Evolutionary conservation across 2,329 filamentous ascomycete genomes (phyloP).

Genomic region (Claviceps fusiformis): DNA sequence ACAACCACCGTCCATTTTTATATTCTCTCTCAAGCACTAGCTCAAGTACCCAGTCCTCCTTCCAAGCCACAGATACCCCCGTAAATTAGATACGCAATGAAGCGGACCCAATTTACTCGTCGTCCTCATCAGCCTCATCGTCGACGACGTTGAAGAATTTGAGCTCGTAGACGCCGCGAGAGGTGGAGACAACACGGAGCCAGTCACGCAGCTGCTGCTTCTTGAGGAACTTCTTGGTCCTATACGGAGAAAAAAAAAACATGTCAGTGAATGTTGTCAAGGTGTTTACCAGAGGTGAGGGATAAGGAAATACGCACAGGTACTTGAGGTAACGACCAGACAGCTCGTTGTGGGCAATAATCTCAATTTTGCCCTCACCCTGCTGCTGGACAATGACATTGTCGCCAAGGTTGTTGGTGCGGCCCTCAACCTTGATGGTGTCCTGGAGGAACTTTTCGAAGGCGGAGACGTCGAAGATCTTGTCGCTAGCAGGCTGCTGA

Average conservation of each 20-base stretch:
- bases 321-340: constrained; percentile 99
- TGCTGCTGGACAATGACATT: constrained; percentile 78
- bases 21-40: not conserved
- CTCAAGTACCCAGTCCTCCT: constrained; percentile 1
- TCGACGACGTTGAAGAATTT: constrained; percentile 99
- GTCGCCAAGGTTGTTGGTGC: constrained; percentile 95
- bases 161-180: constrained; percentile 97
- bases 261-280: not conserved
- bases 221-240: constrained; percentile 99
- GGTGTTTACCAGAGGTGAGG: not conserved
- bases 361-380: constrained; percentile 95
- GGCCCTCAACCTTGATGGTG: constrained; percentile 99
- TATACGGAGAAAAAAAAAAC: constrained; percentile 20
- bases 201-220: constrained; percentile 99
- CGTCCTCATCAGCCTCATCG: constrained; percentile 94
- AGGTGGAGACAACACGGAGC: constrained; percentile 96
- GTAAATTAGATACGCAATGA: constrained; percentile 4
- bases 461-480: constrained; percentile 98
- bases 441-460: constrained; percentile 99
- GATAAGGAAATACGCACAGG: constrained; percentile 50
- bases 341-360: constrained; percentile 94
- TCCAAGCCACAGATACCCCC: not conserved
- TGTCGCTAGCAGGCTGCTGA: constrained; percentile 94
- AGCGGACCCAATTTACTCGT: constrained; percentile 58
- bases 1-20: not conserved